Evolutionary conservation across 2,329 filamentous ascomycete species (phyloP), one percentile per base, ranked within the genome.

Genomic region (Nemania serpens): DNA sequence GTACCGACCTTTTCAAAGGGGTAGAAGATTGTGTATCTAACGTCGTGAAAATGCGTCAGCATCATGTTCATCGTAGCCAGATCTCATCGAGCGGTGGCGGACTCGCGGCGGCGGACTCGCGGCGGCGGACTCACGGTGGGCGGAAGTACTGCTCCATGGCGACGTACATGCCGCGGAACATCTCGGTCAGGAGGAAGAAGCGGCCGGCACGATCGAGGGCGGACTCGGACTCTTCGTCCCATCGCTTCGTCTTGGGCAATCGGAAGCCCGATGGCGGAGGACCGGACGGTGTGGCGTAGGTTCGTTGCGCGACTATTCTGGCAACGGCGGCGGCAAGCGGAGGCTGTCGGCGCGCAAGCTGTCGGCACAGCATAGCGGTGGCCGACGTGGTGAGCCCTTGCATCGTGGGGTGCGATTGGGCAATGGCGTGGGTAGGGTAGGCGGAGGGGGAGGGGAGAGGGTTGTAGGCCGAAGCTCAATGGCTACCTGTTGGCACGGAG

Each of bases 131-230:
- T 84, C 85, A 98, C 91, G 95, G 93, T 80, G 94, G 92, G 78
- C 95, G 85, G 84, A 99, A 98, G 86, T 90, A 99, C 82, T 99
- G 94, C 85, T 99, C 95, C 75, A 99, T 76, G 78, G 95, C 87
- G 69, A 99, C 88, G 75, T 97, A 99, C 95, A 99, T 98, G 78
- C 95, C 95, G 74, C 95, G 88, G 76, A 91, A 85, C 90, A 98
- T 95, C 84, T 99, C 95, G 55, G 91, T 88, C 83, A 98, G 81
- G 75, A 99, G 85, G 81, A 99, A 99, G 83, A 93, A 98, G 76
- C 93, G 95, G 70, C 91, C 93, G 66, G 92, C 84, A 76, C 89
- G 90, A 79, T 97, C 92, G 69, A 96, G 80, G 37, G 90, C 86
- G 66, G 84, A 87, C 75, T 96, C 92, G 65, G 85, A 82, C 67